These are phyloP conservation scores for Endocarpon pusillum DNA, from an alignment of 495 filamentous ascomycete species.

Conservation along the genomic window DNA sequence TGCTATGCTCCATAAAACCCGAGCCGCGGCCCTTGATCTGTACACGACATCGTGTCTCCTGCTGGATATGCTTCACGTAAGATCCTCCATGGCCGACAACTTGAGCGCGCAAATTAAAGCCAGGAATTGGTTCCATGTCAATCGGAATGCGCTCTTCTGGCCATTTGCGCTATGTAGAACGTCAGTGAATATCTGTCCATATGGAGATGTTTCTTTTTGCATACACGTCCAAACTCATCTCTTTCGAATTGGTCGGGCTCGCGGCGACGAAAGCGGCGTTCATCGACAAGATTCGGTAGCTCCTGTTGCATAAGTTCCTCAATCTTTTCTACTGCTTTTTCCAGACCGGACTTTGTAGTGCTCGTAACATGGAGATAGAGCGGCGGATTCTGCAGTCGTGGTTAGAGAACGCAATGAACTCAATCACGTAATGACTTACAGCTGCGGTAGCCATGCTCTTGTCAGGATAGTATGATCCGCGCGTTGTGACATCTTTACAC, in stretches of 20 bases:
- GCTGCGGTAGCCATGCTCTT: conserved; percentile 90
- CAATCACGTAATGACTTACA: conserved; percentile 49
- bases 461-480: conserved; percentile 90
- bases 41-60: conserved; percentile 82
- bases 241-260: conserved; percentile 84
- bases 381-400: conserved; percentile 72
- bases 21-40: conserved; percentile 98
- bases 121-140: conserved; percentile 72
- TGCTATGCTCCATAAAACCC: conserved; percentile 74
- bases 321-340: conserved; percentile 69
- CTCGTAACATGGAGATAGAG: conserved; percentile 91
- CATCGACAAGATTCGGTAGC: conserved; percentile 85
- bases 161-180: conserved; percentile 72
- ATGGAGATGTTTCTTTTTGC: too few relatives aligned
- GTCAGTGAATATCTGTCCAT: conserved; percentile 16
- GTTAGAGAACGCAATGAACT: conserved; percentile 7
- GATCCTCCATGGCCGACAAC: conserved; percentile 86
- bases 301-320: conserved; percentile 94
- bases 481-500: conserved; percentile 93
- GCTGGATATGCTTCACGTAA: conserved; percentile 95
- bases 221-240: conserved; percentile 83
- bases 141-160: conserved; percentile 89
- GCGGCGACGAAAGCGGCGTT: conserved; percentile 77
- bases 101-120: conserved; percentile 92
- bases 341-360: conserved; percentile 78